A percentile compares a stretch with the other conserved stretches of the same genome.
Conservation (phyloP, 2,329 filamentous ascomycete genomes). For the Leptosphaerulina australis region DNA sequence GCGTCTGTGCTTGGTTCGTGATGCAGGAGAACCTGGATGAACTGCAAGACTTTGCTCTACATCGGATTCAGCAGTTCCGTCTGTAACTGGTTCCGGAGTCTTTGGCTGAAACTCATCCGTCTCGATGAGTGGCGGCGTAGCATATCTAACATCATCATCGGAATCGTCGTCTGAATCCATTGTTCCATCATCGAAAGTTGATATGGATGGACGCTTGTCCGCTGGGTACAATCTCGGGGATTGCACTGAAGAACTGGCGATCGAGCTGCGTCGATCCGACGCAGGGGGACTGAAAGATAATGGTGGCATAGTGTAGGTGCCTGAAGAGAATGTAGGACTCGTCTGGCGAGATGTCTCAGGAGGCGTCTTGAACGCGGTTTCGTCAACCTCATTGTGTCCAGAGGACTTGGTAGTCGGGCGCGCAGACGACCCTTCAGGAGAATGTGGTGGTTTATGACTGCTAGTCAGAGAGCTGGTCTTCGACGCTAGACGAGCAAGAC, state of each 20-base stretch:
- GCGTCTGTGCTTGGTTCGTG: slow-evolving; percentile 74
- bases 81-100: slow-evolving; percentile 34
- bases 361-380: slow-evolving; percentile 54
- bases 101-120: slow-evolving; percentile 26
- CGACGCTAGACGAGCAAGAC: slow-evolving; percentile 44
- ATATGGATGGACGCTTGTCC: slow-evolving; percentile 45
- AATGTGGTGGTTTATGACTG: slow-evolving; percentile 40
- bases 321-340: slow-evolving; percentile 41
- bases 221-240: slow-evolving; percentile 41
- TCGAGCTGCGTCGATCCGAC: slow-evolving; percentile 40
- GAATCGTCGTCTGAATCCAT: slow-evolving; percentile 41
- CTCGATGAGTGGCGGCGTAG: slow-evolving; percentile 43
- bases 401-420: slow-evolving; percentile 48
- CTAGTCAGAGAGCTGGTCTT: slow-evolving; percentile 45
- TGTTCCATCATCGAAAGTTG: slow-evolving; percentile 39
- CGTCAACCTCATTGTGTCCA: slow-evolving; percentile 46
- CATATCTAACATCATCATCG: slow-evolving; percentile 39
- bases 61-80: slow-evolving; percentile 34
- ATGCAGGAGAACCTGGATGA: slow-evolving; percentile 52
- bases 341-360: slow-evolving; percentile 51
- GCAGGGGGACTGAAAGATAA: slow-evolving; percentile 42
- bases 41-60: slow-evolving; percentile 38
- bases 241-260: slow-evolving; percentile 43
- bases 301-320: slow-evolving; percentile 38
- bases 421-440: slow-evolving; percentile 34